Evolutionary conservation across 2,329 filamentous ascomycete species (phyloP), one percentile per base, ranked within the genome.

Genomic region (Alternaria arborescens): DNA sequence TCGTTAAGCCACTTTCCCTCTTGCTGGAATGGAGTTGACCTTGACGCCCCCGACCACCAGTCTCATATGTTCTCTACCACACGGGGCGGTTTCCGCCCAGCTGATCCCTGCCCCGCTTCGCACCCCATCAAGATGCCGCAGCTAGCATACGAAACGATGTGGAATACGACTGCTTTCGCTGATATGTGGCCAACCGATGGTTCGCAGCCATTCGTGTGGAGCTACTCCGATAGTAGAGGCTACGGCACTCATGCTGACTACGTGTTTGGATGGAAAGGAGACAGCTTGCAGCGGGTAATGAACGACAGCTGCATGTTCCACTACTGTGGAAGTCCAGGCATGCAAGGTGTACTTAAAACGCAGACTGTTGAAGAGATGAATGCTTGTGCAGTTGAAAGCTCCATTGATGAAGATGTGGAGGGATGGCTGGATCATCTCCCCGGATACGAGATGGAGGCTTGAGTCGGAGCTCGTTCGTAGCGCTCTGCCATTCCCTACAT

Each of bases 1-100:
- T 22, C 18, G 32, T 55, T 52, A 64, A 41, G 72, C 32, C 70
- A 73, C 54, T 73, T 72, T 44, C 70, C 66, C 50, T 68, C 64
- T 52, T 92, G 89, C 83, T 91, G 90, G 84, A 85, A 92, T 77
- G 89, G 52, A 24, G n/a, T 36, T 12, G 38, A 50, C 36, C 53
- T 50, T 30, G 44, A 50, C 44, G 42, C 44, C 88, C 43, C 77
- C 79, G 55, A 77, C 83, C 48, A 87, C 80, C 66, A 71, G 51
- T 58, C 60, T 43, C 71, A 74, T 58, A 75, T 75, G 71, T 72
- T 65, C 60, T 66, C 60, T 43, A 74, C 69, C 1, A 48, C 55
- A 8, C 68, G 65, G 32, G 70, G 67, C 12, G 68, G 66, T 20
- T 74, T 74, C 60, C 36, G 36, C 4, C 52, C 59, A 16, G 68